phyloP scores from a whole-genome alignment of 805 yeast species.

The Saccharomycopsis fodiens region DNA sequence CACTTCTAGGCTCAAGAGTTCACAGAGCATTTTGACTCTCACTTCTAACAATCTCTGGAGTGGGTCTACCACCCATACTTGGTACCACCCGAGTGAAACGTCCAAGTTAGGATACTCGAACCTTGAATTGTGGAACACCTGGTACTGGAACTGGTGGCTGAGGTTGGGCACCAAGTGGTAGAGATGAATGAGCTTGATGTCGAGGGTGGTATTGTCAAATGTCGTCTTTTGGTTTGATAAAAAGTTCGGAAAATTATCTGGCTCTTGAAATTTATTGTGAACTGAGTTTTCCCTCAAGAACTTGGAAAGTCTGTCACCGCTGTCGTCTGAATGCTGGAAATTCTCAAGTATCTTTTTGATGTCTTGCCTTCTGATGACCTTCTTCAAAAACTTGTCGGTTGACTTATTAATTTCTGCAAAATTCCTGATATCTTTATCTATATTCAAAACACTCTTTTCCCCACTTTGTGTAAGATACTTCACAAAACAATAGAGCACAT shows the following conservation, averaged over 20 bases:
- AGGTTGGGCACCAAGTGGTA: constrained; percentile 87
- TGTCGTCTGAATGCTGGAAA: too few relatives aligned
- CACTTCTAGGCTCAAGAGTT: constrained; percentile 1
- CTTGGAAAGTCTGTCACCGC: not conserved
- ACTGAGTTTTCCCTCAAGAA: not conserved
- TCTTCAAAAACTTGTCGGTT: constrained; percentile 13
- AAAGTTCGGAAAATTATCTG: not conserved
- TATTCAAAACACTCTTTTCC: not conserved
- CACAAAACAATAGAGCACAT: constrained; percentile 15
- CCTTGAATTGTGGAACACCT: constrained; percentile 10
- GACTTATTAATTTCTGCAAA: constrained; percentile 13
- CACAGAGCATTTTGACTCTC: not conserved
- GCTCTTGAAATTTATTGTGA: not conserved
- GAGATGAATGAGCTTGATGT: constrained; percentile 13
- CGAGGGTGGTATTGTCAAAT: constrained; percentile 4
- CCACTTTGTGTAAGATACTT: constrained; percentile 9
- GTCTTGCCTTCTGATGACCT: constrained; percentile 12
- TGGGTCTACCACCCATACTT: not conserved
- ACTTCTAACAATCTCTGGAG: not conserved
- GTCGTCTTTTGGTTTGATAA: not conserved
- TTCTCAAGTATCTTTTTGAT: constrained; percentile 12
- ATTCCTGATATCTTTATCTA: constrained; percentile 12
- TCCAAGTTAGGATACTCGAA: constrained; percentile 16
- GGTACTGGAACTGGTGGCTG: constrained; percentile 69
- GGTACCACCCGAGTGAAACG: constrained; percentile 1